Evolutionary conservation across 169 alveolate species (phyloP).

Genomic region (Besnoitia besnoiti): DNA sequence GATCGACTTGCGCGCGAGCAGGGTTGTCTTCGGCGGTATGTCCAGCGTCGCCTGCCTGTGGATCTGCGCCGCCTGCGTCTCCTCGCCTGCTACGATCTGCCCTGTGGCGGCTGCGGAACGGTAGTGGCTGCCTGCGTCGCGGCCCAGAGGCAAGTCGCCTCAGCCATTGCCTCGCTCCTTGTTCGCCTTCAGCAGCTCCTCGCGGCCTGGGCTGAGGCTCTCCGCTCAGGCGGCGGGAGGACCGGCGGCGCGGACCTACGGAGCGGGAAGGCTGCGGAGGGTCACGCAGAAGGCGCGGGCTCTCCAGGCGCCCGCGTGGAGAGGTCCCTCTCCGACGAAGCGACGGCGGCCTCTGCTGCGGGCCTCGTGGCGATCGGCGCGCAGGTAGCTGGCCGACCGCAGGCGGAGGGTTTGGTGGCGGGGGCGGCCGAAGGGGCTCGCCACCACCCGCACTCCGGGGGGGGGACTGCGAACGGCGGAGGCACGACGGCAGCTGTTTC

Average conservation of each 20-base stretch:
- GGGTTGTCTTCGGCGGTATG: neutral
- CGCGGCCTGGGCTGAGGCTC: conserved; percentile 26
- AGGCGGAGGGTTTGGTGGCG: neutral
- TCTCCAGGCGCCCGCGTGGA: neutral
- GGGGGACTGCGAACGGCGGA: neutral
- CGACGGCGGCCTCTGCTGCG: neutral
- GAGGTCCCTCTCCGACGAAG: neutral
- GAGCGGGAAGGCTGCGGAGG: neutral
- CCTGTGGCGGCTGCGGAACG: conserved; percentile 11
- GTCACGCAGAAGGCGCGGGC: neutral
- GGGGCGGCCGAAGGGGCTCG: neutral
- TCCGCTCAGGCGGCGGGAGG: neutral
- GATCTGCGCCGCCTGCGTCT: neutral
- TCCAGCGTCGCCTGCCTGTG: conserved; percentile 27
- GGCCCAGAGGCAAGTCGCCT: neutral
- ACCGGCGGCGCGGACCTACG: neutral
- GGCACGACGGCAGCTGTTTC: neutral
- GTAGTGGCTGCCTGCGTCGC: neutral
- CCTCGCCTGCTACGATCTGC: neutral
- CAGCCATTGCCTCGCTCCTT: neutral
- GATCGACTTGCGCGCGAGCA: neutral
- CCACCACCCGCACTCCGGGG: neutral
- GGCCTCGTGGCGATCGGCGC: conserved; percentile 3
- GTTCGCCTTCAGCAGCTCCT: conserved; percentile 26
- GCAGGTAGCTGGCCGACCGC: neutral